Conservation (phyloP, 208 protist genomes). For the Trypanosoma cruzi region DNA sequence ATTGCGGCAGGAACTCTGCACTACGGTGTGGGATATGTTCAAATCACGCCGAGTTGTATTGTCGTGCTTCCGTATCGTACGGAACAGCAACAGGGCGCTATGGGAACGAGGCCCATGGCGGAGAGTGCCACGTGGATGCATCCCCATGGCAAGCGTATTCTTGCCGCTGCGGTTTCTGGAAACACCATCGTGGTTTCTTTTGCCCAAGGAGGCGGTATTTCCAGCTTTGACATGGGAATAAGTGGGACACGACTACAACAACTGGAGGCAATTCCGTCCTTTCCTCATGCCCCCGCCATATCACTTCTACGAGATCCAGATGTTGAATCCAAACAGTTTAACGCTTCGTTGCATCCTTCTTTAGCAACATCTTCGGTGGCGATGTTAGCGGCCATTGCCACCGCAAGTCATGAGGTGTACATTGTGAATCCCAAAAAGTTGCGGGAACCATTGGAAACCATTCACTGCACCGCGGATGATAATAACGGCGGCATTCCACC, state of each 20-base stretch:
- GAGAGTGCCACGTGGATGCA: constrained; percentile 64
- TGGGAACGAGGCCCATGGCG: constrained; percentile 20
- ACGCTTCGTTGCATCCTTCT: not conserved
- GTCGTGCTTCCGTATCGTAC: constrained; percentile 36
- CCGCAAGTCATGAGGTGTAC: constrained; percentile 63
- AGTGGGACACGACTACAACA: constrained; percentile 60
- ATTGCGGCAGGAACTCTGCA: constrained; percentile 69
- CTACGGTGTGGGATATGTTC: constrained; percentile 71
- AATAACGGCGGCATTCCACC: constrained; percentile 8
- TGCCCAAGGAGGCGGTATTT: constrained; percentile 63
- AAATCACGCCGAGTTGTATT: constrained; percentile 71
- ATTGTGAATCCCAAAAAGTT: constrained; percentile 65
- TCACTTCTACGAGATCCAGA: constrained; percentile 57
- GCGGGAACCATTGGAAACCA: constrained; percentile 66
- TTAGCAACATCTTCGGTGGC: constrained; percentile 40
- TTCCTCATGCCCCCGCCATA: constrained; percentile 60
- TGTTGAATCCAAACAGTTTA: constrained; percentile 11
- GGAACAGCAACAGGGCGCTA: constrained; percentile 4
- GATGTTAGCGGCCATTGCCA: constrained; percentile 74
- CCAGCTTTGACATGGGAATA: constrained; percentile 72
- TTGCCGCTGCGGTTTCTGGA: constrained; percentile 63
- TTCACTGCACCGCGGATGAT: constrained; percentile 33
- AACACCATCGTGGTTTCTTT: constrained; percentile 61
- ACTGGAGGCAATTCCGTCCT: constrained; percentile 61
- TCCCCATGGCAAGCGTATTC: constrained; percentile 72